Conservation (phyloP, 805 yeast genomes). For the Priceomyces castillae region DNA sequence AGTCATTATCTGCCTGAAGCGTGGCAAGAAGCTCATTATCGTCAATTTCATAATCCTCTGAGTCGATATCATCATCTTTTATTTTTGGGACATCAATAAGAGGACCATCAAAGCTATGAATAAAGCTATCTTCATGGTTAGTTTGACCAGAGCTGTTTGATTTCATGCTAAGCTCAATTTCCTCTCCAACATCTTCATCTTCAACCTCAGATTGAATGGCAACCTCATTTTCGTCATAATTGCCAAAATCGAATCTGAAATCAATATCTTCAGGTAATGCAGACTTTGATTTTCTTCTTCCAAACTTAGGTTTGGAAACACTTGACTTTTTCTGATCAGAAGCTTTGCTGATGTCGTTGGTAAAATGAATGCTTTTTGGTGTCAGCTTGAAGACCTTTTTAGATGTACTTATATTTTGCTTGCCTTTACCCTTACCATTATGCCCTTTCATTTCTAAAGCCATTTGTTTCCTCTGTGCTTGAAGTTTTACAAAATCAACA, state of each 20-base stretch:
- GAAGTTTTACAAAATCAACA: constrained; percentile 69
- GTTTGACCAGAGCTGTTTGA: not conserved
- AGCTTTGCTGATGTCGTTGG: constrained; percentile 1
- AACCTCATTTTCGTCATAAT: constrained; percentile 15
- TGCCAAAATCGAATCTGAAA: constrained; percentile 43
- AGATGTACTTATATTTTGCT: not conserved
- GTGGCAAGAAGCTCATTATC: constrained; percentile 47
- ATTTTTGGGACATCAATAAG: constrained; percentile 50
- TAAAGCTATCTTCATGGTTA: constrained; percentile 14
- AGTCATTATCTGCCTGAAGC: constrained; percentile 45
- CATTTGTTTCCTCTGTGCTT: constrained; percentile 62
- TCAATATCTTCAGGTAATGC: constrained; percentile 42
- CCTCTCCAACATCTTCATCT: constrained; percentile 60
- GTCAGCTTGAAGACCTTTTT: not conserved
- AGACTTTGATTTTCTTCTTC: constrained; percentile 37
- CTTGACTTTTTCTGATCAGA: constrained; percentile 10
- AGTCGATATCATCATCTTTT: constrained; percentile 45
- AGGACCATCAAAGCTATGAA: constrained; percentile 31
- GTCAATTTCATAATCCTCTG: constrained; percentile 64
- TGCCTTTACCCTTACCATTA: constrained; percentile 14
- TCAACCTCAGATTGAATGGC: constrained; percentile 24
- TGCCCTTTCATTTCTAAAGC: constrained; percentile 45
- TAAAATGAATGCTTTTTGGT: not conserved
- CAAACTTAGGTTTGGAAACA: constrained; percentile 24
- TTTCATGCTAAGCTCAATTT: constrained; percentile 16